Evolutionary conservation across 192 early-diverging fungal species (phyloP).

Genomic region (Podila epigama): DNA sequence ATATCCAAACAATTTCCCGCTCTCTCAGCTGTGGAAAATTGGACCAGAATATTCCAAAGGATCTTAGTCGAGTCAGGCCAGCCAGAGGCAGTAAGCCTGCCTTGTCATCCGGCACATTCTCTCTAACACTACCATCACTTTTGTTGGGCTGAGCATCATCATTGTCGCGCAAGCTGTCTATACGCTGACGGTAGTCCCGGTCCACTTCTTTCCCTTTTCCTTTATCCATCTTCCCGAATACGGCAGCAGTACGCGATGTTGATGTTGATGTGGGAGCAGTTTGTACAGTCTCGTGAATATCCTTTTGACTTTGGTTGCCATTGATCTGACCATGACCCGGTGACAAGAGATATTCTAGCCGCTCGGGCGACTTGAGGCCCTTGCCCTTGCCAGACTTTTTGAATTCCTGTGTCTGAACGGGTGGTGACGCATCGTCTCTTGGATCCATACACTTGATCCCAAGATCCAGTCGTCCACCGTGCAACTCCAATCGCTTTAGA

Average conservation of each 20-base stretch:
- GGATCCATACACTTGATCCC: background rate
- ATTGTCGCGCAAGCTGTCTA: too few relatives aligned
- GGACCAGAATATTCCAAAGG: constrained; percentile 18
- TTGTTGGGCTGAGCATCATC: background rate
- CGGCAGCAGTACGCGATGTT: background rate
- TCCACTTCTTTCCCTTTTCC: background rate
- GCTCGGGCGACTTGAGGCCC: too few relatives aligned
- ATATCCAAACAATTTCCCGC: constrained; percentile 19
- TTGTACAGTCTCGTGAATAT: too few relatives aligned
- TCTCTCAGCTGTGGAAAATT: constrained; percentile 20
- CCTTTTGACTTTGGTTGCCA: background rate
- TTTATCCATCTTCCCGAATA: background rate
- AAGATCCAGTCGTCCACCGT: constrained; percentile 21
- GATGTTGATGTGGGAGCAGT: too few relatives aligned
- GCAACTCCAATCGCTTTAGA: constrained; percentile 16
- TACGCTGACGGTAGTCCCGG: background rate
- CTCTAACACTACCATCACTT: too few relatives aligned
- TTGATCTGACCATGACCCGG: background rate
- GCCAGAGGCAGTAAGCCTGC: constrained; percentile 12
- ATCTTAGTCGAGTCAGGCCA: constrained; percentile 1
- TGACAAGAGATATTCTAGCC: too few relatives aligned
- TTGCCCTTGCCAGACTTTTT: constrained; percentile 11
- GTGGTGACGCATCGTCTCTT: background rate
- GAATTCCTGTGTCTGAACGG: background rate
- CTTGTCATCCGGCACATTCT: background rate